phyloP scores from a whole-genome alignment of 768 basidiomycete species.

The Naganishia friedmannii region DNA sequence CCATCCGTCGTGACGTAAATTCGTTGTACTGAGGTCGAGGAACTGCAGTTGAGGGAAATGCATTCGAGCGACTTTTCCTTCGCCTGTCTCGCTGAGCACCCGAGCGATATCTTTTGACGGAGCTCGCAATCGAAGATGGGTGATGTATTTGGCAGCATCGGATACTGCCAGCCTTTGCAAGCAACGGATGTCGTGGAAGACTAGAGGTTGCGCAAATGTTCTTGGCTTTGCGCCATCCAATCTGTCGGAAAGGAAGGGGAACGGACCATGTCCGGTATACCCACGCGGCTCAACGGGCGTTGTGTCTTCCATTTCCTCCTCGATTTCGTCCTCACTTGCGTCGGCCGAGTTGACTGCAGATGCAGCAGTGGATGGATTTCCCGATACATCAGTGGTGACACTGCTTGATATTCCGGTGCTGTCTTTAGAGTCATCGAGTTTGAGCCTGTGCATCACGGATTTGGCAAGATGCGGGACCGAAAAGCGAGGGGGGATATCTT shows the following conservation, averaged over 20 bases:
- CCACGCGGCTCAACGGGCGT: constrained; percentile 38
- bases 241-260: constrained; percentile 47
- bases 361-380: constrained; percentile 5
- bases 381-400: constrained; percentile 5
- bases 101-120: constrained; percentile 57
- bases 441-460: constrained; percentile 37
- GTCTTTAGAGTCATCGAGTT: constrained; percentile 27
- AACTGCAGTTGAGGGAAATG: constrained; percentile 59
- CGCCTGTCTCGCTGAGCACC: constrained; percentile 37
- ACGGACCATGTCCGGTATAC: constrained; percentile 50
- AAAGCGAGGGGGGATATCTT: constrained; percentile 52
- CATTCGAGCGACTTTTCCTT: constrained; percentile 24
- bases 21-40: constrained; percentile 73
- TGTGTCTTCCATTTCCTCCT: constrained; percentile 33
- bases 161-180: constrained; percentile 59
- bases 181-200: constrained; percentile 66
- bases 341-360: constrained; percentile 12
- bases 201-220: constrained; percentile 74
- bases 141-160: constrained; percentile 55
- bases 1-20: constrained; percentile 50
- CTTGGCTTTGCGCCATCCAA: constrained; percentile 44
- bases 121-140: constrained; percentile 66
- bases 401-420: constrained; percentile 27
- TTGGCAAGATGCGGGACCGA: constrained; percentile 38
- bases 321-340: constrained; percentile 14